These are phyloP conservation scores for Luffa aegyptiaca DNA, from an alignment of 306 rosid genomes.

Conservation along the genomic window DNA sequence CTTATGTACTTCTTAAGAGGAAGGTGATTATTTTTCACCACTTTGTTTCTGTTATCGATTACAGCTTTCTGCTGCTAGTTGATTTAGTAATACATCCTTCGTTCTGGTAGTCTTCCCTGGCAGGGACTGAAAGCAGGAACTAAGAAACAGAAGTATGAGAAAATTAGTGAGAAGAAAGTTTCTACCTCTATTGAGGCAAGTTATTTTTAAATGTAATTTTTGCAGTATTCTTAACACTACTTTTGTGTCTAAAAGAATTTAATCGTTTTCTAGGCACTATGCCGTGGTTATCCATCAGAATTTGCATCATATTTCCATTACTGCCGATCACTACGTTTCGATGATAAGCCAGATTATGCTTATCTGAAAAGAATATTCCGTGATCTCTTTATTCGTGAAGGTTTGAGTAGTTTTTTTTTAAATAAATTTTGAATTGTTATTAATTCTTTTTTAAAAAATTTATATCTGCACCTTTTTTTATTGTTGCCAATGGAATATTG, in stretches of 20 bases:
- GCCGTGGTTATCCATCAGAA: conserved; percentile 94
- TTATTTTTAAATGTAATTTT: neutral
- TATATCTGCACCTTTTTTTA: neutral
- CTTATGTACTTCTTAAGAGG: conserved; percentile 88
- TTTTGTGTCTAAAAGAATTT: conserved; percentile 13
- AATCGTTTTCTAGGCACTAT: conserved; percentile 59
- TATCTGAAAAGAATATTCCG: conserved; percentile 95
- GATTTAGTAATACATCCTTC: conserved; percentile 13
- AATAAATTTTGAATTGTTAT: conserved; percentile 13
- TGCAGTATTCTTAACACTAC: neutral
- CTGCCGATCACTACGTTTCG: conserved; percentile 90
- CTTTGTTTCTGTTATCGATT: conserved; percentile 4
- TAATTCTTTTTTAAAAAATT: neutral
- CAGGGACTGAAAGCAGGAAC: conserved; percentile 98
- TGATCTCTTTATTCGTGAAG: conserved; percentile 92
- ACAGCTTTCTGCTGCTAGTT: conserved; percentile 3
- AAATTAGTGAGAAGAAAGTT: conserved; percentile 87
- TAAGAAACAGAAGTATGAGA: conserved; percentile 89
- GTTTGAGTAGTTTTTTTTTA: conserved; percentile 20
- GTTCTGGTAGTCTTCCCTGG: conserved; percentile 79
- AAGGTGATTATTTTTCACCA: conserved; percentile 51
- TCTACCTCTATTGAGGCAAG: conserved; percentile 85
- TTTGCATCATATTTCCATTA: conserved; percentile 96
- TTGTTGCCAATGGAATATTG: neutral
- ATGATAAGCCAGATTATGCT: conserved; percentile 93